These are phyloP conservation scores for Endotrypanum monterogeii DNA, from an alignment of 208 protist genomes.

Conservation along the genomic window DNA sequence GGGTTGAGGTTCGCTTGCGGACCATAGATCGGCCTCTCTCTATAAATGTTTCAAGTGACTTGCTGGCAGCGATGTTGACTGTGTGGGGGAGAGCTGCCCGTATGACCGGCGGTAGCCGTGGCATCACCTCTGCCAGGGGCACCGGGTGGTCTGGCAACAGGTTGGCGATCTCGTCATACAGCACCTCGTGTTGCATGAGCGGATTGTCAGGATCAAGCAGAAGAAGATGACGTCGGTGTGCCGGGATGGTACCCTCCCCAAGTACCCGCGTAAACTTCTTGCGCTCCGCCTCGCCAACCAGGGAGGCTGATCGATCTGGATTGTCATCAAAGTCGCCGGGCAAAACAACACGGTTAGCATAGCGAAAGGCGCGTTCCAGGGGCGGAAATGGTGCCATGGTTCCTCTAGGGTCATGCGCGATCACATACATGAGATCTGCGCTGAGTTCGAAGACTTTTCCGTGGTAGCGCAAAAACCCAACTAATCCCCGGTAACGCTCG, in stretches of 20 bases:
- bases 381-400: constrained; percentile 65
- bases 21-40: constrained; percentile 47
- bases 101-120: constrained; percentile 65
- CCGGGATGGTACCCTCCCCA: constrained; percentile 65
- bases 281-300: constrained; percentile 61
- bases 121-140: constrained; percentile 28
- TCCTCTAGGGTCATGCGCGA: constrained; percentile 76
- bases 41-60: constrained; percentile 30
- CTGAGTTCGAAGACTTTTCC: constrained; percentile 84
- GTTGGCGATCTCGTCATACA: constrained; percentile 75
- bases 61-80: constrained; percentile 52
- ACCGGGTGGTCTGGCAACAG: constrained; percentile 60
- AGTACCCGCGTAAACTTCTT: constrained; percentile 40
- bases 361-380: constrained; percentile 60
- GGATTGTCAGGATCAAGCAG: constrained; percentile 88
- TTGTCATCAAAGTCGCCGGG: constrained; percentile 67
- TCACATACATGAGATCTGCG: constrained; percentile 70
- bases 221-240: constrained; percentile 56
- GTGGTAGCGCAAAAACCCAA: constrained; percentile 85
- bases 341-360: constrained; percentile 71
- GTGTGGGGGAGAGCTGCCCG: constrained; percentile 51
- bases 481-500: constrained; percentile 60
- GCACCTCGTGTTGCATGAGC: constrained; percentile 57
- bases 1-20: constrained; percentile 32
- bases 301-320: constrained; percentile 34